phyloP scores from a whole-genome alignment of 1,139 yeast genomes.

The Geotrichum restrictum region DNA sequence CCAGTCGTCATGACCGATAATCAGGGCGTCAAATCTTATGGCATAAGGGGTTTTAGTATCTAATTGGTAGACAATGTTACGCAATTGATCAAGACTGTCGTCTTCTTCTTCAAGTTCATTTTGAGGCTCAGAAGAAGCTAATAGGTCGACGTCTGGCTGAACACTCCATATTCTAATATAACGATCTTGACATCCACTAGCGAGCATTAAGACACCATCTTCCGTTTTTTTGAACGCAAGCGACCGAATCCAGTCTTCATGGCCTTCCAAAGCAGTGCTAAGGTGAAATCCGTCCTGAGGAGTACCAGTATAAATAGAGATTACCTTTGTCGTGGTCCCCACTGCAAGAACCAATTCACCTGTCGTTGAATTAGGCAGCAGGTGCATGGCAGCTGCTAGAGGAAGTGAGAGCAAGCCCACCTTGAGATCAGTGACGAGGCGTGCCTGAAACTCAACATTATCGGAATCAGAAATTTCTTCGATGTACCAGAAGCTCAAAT shows the following conservation, averaged over 20 bases:
- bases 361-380: constrained; percentile 17
- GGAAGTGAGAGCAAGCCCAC: constrained; percentile 55
- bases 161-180: constrained; percentile 84
- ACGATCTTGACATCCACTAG: constrained; percentile 86
- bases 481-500: constrained; percentile 27
- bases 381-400: constrained; percentile 48
- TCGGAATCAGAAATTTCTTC: constrained; percentile 46
- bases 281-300: constrained; percentile 35
- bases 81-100: constrained; percentile 23
- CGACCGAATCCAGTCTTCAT: constrained; percentile 90
- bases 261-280: constrained; percentile 67
- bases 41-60: constrained; percentile 43
- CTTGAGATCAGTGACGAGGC: constrained; percentile 23
- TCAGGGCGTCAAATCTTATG: constrained; percentile 81
- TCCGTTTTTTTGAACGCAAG: constrained; percentile 54
- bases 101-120: constrained; percentile 23
- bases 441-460: constrained; percentile 11
- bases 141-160: constrained; percentile 47
- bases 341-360: constrained; percentile 53
- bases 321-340: constrained; percentile 65
- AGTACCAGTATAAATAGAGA: constrained; percentile 48
- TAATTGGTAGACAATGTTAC: constrained; percentile 33
- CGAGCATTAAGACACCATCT: constrained; percentile 52
- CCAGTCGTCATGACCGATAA: constrained; percentile 99
- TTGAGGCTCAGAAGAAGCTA: constrained; percentile 19